phyloP scores from a whole-genome alignment of 495 filamentous ascomycete species.

The Ramalina intermedia region DNA sequence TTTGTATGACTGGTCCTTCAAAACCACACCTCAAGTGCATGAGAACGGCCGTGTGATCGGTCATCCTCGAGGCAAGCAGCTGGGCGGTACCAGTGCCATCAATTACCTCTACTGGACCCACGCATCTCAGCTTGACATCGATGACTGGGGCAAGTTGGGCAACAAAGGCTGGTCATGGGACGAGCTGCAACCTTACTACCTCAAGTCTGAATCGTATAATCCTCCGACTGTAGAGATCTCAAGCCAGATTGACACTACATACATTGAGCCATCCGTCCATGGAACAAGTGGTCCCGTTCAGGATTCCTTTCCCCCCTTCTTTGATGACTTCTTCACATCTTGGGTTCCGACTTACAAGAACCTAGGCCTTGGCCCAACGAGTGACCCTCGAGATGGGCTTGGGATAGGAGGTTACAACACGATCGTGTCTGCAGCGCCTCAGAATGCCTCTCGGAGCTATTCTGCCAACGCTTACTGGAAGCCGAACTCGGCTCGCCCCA shows the following conservation, averaged over 20 bases:
- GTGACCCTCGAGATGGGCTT: constrained; percentile 25
- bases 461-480: constrained; percentile 34
- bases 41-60: constrained; percentile 7
- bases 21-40: constrained; percentile 30
- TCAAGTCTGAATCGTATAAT: constrained; percentile 10
- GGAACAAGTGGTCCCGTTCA: constrained; percentile 14
- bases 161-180: constrained; percentile 41
- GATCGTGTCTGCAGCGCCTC: constrained; percentile 21
- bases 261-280: constrained; percentile 7
- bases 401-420: constrained; percentile 29
- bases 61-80: constrained; percentile 18
- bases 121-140: constrained; percentile 29
- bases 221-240: constrained; percentile 2
- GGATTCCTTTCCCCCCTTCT: constrained; percentile 15
- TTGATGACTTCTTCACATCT: constrained; percentile 13
- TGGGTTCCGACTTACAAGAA: constrained; percentile 16
- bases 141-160: constrained; percentile 37
- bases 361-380: constrained; percentile 19
- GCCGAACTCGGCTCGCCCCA: constrained; percentile 26
- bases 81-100: constrained; percentile 42
- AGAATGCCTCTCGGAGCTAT: constrained; percentile 35
- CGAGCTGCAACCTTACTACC: constrained; percentile 29
- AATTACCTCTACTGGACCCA: constrained; percentile 38
- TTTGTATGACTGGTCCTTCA: constrained; percentile 37
- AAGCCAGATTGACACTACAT: constrained; percentile 8